phyloP scores from a whole-genome alignment of 2,329 filamentous ascomycete genomes.

The Venturia nashicola region DNA sequence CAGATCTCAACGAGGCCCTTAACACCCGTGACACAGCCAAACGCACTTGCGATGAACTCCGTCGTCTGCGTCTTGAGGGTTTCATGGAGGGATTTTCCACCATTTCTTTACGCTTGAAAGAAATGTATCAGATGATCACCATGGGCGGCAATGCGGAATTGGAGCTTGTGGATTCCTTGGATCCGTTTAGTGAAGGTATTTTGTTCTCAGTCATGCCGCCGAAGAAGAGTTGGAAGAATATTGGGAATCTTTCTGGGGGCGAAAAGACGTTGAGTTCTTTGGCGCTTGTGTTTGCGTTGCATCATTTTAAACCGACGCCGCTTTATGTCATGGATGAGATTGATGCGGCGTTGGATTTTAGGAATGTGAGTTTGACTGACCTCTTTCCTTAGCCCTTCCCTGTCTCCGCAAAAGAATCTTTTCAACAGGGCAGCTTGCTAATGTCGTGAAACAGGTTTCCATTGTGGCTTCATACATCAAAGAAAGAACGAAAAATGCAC shows the following conservation, averaged over 20 bases:
- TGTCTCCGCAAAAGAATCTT: background rate
- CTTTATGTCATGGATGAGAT: constrained; percentile 99
- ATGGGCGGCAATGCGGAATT: constrained; percentile 98
- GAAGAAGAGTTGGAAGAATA: constrained; percentile 99
- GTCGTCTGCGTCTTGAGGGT: constrained; percentile 78
- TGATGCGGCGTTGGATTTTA: constrained; percentile 92
- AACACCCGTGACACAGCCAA: constrained; percentile 73
- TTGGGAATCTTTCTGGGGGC: constrained; percentile 86
- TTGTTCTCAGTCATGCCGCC: constrained; percentile 97
- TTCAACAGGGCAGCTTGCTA: too few species aligned
- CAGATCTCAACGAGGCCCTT: constrained; percentile 71
- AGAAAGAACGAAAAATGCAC: constrained; percentile 96
- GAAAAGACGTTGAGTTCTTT: constrained; percentile 93
- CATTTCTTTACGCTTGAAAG: constrained; percentile 89
- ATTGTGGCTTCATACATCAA: constrained; percentile 99
- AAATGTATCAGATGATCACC: constrained; percentile 99
- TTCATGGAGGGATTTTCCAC: constrained; percentile 97
- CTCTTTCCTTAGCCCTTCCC: constrained; percentile 31
- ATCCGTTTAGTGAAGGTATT: constrained; percentile 95
- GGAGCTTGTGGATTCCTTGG: constrained; percentile 88
- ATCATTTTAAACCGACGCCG: constrained; percentile 96
- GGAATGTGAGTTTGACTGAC: constrained; percentile 51
- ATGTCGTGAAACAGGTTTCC: constrained; percentile 31
- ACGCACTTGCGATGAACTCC: constrained; percentile 83
- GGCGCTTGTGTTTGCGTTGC: constrained; percentile 92